These are phyloP conservation scores for Nowakowskiella sp. DNA, from an alignment of 192 early-diverging fungal species.

Conservation along the genomic window DNA sequence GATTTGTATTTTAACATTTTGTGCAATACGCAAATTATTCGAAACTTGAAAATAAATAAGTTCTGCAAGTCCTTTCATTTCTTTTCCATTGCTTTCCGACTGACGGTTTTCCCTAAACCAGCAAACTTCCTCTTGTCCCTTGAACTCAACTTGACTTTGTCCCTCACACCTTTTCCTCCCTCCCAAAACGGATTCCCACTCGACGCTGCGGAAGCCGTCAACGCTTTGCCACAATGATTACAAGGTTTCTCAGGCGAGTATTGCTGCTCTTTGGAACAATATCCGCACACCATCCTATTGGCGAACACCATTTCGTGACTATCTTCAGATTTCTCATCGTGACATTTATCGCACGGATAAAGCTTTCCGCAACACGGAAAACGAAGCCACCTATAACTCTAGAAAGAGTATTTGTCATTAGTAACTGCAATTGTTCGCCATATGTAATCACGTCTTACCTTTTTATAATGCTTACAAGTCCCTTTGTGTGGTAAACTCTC, in stretches of 20 bases:
- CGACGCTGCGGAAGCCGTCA: conserved; percentile 21
- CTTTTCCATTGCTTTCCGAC: conserved; percentile 13
- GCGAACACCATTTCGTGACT: conserved; percentile 63
- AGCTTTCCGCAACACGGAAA: conserved; percentile 85
- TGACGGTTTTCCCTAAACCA: conserved; percentile 51
- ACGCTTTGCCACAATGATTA: conserved; percentile 57
- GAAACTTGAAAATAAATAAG: too few relatives aligned
- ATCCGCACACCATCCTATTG: conserved; percentile 74
- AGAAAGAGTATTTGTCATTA: too few relatives aligned
- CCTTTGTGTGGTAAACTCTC: conserved; percentile 70
- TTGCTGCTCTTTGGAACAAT: conserved; percentile 71
- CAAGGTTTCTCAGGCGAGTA: conserved; percentile 38
- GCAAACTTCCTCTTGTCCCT: conserved; percentile 63
- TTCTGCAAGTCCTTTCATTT: conserved; percentile 4
- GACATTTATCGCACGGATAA: conserved; percentile 78
- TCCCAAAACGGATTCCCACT: conserved; percentile 68
- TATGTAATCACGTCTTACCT: too few relatives aligned
- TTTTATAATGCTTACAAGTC: conserved; percentile 76
- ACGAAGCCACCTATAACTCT: conserved; percentile 73
- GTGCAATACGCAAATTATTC: too few relatives aligned
- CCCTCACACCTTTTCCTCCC: conserved; percentile 78
- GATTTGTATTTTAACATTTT: too few relatives aligned
- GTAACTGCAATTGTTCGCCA: too few relatives aligned
- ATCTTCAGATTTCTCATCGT: conserved; percentile 59
- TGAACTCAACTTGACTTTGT: conserved; percentile 61